These are phyloP conservation scores for Epichloe typhina DNA, from an alignment of 2,329 filamentous ascomycete species.

Conservation along the genomic window DNA sequence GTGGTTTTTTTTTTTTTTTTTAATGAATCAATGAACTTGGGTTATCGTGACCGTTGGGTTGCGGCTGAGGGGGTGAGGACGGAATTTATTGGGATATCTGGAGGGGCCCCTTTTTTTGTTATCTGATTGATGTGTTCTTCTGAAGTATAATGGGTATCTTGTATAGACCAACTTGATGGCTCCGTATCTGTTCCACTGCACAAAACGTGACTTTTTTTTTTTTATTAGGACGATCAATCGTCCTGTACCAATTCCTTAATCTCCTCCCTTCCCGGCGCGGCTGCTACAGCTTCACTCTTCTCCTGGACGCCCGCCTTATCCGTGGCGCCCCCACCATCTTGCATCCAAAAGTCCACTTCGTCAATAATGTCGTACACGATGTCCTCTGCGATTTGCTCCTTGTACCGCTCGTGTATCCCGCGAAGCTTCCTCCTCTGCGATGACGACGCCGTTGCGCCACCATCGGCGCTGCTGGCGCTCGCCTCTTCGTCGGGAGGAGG, in stretches of 20 bases:
- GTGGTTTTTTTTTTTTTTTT: background rate
- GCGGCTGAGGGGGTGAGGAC: background rate
- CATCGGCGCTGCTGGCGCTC: slow-evolving; percentile 34
- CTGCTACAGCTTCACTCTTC: slow-evolving; percentile 29
- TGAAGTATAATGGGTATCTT: slow-evolving; percentile 14
- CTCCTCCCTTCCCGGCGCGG: slow-evolving; percentile 37
- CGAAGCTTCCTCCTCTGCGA: slow-evolving; percentile 27
- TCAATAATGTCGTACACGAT: slow-evolving; percentile 87
- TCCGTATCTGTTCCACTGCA: background rate
- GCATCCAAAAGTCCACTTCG: slow-evolving; percentile 80
- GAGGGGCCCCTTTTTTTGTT: background rate
- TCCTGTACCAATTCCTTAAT: slow-evolving; percentile 56
- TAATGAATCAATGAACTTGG: background rate
- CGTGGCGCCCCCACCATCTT: slow-evolving; percentile 45
- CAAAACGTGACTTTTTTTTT: background rate
- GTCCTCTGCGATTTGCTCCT: slow-evolving; percentile 90
- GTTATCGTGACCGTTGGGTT: background rate
- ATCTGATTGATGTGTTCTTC: background rate
- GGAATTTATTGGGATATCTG: too few relatives aligned
- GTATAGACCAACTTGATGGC: too few relatives aligned
- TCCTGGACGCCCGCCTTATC: slow-evolving; percentile 31
- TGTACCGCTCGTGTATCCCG: slow-evolving; percentile 65
- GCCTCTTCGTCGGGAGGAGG: slow-evolving; percentile 51
- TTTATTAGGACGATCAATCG: slow-evolving; percentile 25
- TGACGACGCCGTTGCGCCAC: slow-evolving; percentile 7